These are phyloP conservation scores for Sextonia rubra DNA, from an alignment of 164 flowering plant genomes.

Conservation along the genomic window DNA sequence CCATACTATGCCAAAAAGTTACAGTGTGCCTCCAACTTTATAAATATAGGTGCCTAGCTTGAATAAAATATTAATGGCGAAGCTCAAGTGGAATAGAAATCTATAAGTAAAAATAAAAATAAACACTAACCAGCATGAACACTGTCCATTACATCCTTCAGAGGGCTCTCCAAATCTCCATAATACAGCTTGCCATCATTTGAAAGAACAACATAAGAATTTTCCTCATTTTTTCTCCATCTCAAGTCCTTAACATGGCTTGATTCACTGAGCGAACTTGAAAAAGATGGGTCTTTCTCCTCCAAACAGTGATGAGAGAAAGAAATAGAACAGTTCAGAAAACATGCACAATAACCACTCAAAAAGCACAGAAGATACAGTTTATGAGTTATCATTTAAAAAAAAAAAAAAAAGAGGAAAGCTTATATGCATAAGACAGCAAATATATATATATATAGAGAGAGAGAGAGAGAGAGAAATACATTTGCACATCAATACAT, in stretches of 20 bases:
- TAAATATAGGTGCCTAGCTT: too few relatives aligned
- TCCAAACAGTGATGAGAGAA: constrained; percentile 20
- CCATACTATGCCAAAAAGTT: too few relatives aligned
- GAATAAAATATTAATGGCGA: too few relatives aligned
- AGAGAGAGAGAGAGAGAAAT: too few relatives aligned
- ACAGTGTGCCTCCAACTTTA: too few relatives aligned
- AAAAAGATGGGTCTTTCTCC: constrained; percentile 53
- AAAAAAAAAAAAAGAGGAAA: too few relatives aligned
- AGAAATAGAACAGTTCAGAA: neutral
- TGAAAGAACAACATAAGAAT: constrained; percentile 56
- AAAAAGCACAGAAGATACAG: too few relatives aligned
- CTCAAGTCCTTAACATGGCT: constrained; percentile 54
- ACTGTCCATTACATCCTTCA: constrained; percentile 46
- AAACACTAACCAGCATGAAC: constrained; percentile 79
- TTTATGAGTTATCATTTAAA: too few relatives aligned
- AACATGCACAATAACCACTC: neutral
- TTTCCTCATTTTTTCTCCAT: constrained; percentile 52
- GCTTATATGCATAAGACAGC: too few relatives aligned
- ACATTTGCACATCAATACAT: too few relatives aligned
- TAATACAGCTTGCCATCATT: constrained; percentile 49
- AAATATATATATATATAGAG: too few relatives aligned
- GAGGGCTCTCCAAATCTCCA: constrained; percentile 41
- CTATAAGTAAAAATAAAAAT: neutral
- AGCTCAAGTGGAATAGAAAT: neutral
- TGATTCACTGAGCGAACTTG: constrained; percentile 44